Evolutionary conservation across 345 rosid species (phyloP).

Genomic region (Hypericum androsaemum): DNA sequence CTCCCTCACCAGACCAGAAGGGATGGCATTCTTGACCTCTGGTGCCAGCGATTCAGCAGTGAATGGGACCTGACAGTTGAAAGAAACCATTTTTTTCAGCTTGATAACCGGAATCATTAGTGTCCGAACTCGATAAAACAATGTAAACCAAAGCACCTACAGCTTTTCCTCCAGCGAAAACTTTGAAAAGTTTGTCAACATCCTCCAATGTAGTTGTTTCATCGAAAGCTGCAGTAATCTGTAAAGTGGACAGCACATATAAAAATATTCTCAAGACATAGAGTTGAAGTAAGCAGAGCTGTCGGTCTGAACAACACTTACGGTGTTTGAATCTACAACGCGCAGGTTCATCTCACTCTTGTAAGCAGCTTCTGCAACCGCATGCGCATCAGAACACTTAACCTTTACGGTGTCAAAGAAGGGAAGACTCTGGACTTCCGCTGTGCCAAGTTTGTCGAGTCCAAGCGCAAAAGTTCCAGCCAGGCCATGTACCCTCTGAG

Average conservation of each 20-base stretch:
- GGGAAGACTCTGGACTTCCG: constrained; percentile 75
- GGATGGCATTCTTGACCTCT: constrained; percentile 64
- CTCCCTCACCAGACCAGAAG: constrained; percentile 58
- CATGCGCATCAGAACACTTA: constrained; percentile 71
- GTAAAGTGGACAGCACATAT: constrained; percentile 22
- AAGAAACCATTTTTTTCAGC: constrained; percentile 5
- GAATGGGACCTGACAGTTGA: constrained; percentile 57
- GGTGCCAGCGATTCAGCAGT: constrained; percentile 83
- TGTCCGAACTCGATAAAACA: constrained; percentile 7
- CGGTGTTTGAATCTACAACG: constrained; percentile 66
- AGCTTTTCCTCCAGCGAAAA: constrained; percentile 68
- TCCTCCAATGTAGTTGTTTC: constrained; percentile 95
- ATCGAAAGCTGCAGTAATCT: constrained; percentile 89
- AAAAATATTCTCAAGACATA: constrained; percentile 10
- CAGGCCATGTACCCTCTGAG: constrained; percentile 89
- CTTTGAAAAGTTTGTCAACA: constrained; percentile 69
- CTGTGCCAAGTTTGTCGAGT: constrained; percentile 76
- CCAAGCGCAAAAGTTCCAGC: constrained; percentile 82
- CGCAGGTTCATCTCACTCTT: constrained; percentile 73
- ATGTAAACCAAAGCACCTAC: constrained; percentile 43
- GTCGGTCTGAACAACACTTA: constrained; percentile 30
- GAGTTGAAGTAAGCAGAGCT: constrained; percentile 1
- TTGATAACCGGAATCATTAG: constrained; percentile 4
- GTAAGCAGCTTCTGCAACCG: constrained; percentile 65
- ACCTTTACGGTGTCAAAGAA: constrained; percentile 95